These are phyloP conservation scores for Hypoxylon sp. DNA, from an alignment of 2,329 filamentous ascomycete genomes.

Conservation along the genomic window DNA sequence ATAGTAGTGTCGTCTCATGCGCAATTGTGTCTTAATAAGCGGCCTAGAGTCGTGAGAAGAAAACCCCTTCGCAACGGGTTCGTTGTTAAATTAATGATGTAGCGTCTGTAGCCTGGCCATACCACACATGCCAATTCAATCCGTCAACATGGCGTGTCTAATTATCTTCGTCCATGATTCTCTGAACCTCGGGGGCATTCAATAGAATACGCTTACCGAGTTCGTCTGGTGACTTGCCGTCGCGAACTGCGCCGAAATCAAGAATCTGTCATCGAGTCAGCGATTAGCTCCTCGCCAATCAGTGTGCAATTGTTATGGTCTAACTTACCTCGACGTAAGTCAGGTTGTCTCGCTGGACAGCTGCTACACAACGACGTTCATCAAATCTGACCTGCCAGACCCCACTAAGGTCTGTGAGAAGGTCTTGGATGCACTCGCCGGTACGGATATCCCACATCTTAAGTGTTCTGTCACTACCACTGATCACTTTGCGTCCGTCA, in stretches of 20 bases:
- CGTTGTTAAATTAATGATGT: neutral
- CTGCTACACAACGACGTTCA: conserved; percentile 92
- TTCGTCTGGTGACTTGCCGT: conserved; percentile 83
- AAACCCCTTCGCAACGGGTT: neutral
- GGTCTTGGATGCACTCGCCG: conserved; percentile 91
- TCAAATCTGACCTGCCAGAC: conserved; percentile 99
- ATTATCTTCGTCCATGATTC: conserved; percentile 53
- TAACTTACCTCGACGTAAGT: conserved; percentile 93
- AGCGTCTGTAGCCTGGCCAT: neutral
- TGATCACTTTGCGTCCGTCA: conserved; percentile 96
- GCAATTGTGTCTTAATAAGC: neutral
- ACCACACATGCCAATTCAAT: neutral
- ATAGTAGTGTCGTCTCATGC: conserved; percentile 5
- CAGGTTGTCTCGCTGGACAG: conserved; percentile 90
- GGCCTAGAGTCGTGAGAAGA: neutral
- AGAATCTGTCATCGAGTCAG: conserved; percentile 79
- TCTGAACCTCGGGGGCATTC: conserved; percentile 69
- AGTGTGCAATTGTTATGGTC: neutral
- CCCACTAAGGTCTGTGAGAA: conserved; percentile 93
- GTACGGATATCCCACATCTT: conserved; percentile 99
- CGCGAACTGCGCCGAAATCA: conserved; percentile 94
- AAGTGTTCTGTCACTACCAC: conserved; percentile 92
- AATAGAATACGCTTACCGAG: conserved; percentile 84
- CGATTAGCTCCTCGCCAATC: conserved; percentile 6
- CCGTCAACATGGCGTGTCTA: conserved; percentile 9